Base-by-base conservation (phyloP, 129 eudicot species). In the Arctium lappa region DNA sequence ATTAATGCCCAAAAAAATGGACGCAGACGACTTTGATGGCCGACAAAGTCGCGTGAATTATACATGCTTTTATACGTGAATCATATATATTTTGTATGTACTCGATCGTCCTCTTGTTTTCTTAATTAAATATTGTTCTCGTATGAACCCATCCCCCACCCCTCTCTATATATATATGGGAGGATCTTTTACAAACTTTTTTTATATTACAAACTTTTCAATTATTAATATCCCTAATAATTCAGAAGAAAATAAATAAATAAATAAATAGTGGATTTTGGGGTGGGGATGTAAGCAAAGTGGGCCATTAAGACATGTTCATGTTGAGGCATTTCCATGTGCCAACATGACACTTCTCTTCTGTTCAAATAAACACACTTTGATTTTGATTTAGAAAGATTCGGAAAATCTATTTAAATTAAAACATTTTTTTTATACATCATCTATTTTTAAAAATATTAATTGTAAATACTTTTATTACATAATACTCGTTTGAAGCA, bases 301-400 rank as follows among this genome's bases (percentile, higher is more conserved):
- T 65, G 82, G 82, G 82, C 72, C 74, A 78, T 37, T 39, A 78
- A 29, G 27, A 63, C 82, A 78, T 78, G 82, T 78, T 78, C 81
- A 38, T 38, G 74, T 78, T 12, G 74, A 77, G 40, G 63, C 82
- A 78, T 78, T 65, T 78, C 63, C 82, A 78, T 78, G 82, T 78
- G 82, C 63, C 74, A 33, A 66, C 82, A 66, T 78, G 74, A 78
- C 39, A 8, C 73, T 77, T 60, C 48, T 56, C 68, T 77, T 42
- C 53, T 77, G 11, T 78, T 65, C 74, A 66, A 73, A 79, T 68
- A 79, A 39, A 75, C 65, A 13, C 56, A 75, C 39, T 15, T 69
- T 60, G 68, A 60, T 60, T 53, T 60, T 60, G 68, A 60, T 60
- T 60, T 18, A 60, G 2, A 60, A 60, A 60, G 68, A 60, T 60